Evolutionary conservation across 345 rosid species (phyloP).

Genomic region (Brassica cretica): DNA sequence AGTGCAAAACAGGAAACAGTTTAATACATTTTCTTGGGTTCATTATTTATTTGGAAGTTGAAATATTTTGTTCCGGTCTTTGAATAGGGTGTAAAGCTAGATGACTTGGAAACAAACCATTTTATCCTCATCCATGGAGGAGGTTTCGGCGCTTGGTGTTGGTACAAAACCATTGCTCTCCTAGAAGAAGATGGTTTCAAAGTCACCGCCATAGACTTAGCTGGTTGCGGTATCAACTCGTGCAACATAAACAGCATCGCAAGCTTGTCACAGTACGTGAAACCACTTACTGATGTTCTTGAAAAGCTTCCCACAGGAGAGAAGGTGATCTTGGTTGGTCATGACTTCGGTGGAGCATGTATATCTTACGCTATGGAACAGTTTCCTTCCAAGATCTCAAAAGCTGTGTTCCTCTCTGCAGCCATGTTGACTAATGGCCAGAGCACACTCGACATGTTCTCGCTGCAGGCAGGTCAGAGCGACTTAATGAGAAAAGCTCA

Average conservation of each 20-base stretch:
- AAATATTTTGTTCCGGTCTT: background rate
- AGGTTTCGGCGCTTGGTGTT: slow-evolving; percentile 99
- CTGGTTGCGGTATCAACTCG: slow-evolving; percentile 91
- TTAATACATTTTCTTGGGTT: background rate
- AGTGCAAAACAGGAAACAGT: background rate
- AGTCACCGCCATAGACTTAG: slow-evolving; percentile 86
- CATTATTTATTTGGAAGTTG: background rate
- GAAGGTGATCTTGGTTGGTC: slow-evolving; percentile 94
- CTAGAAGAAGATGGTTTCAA: slow-evolving; percentile 84
- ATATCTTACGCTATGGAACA: slow-evolving; percentile 82
- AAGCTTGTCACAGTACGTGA: slow-evolving; percentile 77
- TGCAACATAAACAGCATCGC: slow-evolving; percentile 63
- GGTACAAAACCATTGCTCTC: slow-evolving; percentile 95
- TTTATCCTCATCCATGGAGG: slow-evolving; percentile 95
- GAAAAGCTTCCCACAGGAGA: slow-evolving; percentile 68
- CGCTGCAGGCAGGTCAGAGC: slow-evolving; percentile 63
- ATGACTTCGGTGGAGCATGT: slow-evolving; percentile 96
- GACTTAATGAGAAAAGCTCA: slow-evolving; percentile 80
- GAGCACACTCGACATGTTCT: slow-evolving; percentile 73
- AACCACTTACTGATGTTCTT: slow-evolving; percentile 79
- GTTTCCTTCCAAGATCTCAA: slow-evolving; percentile 69
- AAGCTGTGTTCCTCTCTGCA: slow-evolving; percentile 81
- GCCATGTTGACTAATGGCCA: slow-evolving; percentile 77
- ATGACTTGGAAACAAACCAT: slow-evolving; percentile 80
- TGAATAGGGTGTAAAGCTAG: slow-evolving; percentile 66